Evolutionary conservation across 2,329 filamentous ascomycete genomes (phyloP), one percentile per base, ranked within the genome.

Genomic region (Ascochyta rabiei): DNA sequence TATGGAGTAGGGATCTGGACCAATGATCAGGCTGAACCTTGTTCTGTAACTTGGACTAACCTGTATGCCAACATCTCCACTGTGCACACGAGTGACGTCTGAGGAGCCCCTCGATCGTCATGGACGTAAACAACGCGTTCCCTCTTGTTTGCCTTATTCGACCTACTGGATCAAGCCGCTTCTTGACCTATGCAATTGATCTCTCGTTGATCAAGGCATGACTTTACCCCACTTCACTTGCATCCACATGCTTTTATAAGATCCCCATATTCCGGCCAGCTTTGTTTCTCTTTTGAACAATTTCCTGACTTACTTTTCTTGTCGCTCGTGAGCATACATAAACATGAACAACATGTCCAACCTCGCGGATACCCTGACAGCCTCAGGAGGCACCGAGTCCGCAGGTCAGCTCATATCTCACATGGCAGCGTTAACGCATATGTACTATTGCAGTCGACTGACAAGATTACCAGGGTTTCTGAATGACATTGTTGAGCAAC

Each of bases 401-500:
- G 76, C 74, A 54, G 70, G 74, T 76, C 52, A 58, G 63, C 18
- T 16, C 53, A 41, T 15, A 24, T 6, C 24, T 8, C 3, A 19
- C 23, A n/a, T 15, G 16, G 13, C 44, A 40, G 40, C 56, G 18
- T 16, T 33, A 55, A 21, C 18, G n/a, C 13, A 28, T 28, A 7
- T 28, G 9, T 15, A 15, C 12, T 4, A 30, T 13, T 10, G 28
- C 3, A 30, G 28, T 6, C 12, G 12, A 16, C 37, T 48, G n/a
- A 48, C 46, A 9, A 37, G n/a, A 18, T 8, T 2, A 37, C 13
- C 16, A 69, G 78, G 71, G 47, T 81, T 81, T 59, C 72, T 82
- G 46, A 82, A 82, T 60, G 79, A 81, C 54, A 76, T 82, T 28
- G 71, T 81, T 33, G 72, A 62, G 13, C 77, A 80, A 49, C 64